Base-by-base conservation (phyloP, 2,329 filamentous ascomycete genomes). In the Keithomyces neogunnii region DNA sequence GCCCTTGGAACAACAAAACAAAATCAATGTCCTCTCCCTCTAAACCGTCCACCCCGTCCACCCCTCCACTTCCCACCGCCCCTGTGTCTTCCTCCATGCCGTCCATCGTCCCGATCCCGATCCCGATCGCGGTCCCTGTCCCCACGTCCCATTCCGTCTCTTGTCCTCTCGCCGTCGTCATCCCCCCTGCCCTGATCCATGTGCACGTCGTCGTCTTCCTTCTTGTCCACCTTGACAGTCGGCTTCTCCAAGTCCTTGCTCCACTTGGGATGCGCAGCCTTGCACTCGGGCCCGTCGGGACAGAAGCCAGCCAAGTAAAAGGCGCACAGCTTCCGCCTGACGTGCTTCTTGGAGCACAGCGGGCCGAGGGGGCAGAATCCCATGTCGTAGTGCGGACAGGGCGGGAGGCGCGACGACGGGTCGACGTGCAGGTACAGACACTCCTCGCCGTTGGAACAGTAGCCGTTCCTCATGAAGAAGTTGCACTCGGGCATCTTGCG, bases 401-500 rank as follows among this genome's bases (percentile, higher is more conserved):
- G 84, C 30, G 84, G 88, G 60, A 89, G 74, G 63, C 89, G 85
- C 55, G 86, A 84, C 65, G 89, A 80, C 47, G 90, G 87, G 62
- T 93, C 89, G 61, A 95, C 87, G 70, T 96, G 89, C 45, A 95
- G 82, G 67, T 95, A 96, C 4, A 95, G 76, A 64, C 93, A 99
- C 71, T 99, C 93, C 69, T 97, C 92, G 59, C 92, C 93, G 71
- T 96, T 96, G 56, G 88, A 89, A 72, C 93, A 99, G 68, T 95
- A 96, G 51, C 89, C 89, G 65, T 93, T 95, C 55, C 90, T 82
- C 52, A 90, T 85, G 71, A 92, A 97, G 70, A 96, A 95, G 64
- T 95, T 95, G 73, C 93, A 99, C 73, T 97, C 93, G 56, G 93
- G 91, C 89, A 97, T 97, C 69, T 93, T 91, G 57, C 93, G 85